phyloP scores from a whole-genome alignment of 495 filamentous ascomycete species.

The Neurospora terricola region DNA sequence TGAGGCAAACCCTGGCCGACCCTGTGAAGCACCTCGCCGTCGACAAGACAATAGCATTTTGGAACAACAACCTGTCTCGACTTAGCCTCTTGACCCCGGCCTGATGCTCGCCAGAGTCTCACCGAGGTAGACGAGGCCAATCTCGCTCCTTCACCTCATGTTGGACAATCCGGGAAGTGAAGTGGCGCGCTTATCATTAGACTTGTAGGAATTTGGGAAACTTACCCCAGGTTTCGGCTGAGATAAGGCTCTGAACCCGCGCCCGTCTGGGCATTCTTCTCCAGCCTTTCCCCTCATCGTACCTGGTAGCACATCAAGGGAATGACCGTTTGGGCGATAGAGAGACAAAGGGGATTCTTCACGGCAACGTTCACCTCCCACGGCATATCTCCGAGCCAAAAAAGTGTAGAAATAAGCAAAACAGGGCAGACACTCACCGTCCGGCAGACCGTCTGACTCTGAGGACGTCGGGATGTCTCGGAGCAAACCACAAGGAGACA shows the following conservation, averaged over 20 bases:
- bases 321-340: neutral
- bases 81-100: neutral
- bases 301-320: neutral
- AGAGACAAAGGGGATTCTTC: neutral
- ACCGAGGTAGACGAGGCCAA: neutral
- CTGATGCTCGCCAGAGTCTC: neutral
- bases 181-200: neutral
- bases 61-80: neutral
- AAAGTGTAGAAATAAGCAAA: neutral
- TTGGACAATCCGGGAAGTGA: neutral
- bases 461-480: neutral
- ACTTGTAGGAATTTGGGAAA: neutral
- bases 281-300: neutral
- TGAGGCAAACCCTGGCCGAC: neutral
- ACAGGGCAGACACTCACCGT: neutral
- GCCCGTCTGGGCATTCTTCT: neutral
- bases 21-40: neutral
- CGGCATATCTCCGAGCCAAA: neutral
- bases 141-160: neutral
- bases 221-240: neutral
- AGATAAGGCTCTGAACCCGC: neutral
- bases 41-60: neutral
- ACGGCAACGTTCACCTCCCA: neutral
- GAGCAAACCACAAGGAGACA: neutral
- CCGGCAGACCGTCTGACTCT: neutral